phyloP scores from a whole-genome alignment of 208 protist species.

The Borovskyia barvae region DNA sequence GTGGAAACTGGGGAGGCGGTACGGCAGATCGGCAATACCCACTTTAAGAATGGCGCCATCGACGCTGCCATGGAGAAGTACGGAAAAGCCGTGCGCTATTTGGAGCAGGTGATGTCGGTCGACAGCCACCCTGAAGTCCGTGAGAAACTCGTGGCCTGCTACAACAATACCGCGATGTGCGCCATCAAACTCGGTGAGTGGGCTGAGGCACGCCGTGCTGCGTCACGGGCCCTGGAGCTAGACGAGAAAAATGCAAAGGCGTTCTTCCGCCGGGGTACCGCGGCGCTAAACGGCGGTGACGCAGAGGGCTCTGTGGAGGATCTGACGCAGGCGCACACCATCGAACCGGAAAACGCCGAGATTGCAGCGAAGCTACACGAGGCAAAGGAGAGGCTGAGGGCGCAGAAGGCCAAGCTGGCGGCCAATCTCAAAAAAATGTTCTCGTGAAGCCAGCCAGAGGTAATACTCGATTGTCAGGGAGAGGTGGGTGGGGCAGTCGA shows the following conservation, averaged over 20 bases:
- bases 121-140: constrained; percentile 42
- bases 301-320: constrained; percentile 69
- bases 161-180: constrained; percentile 86
- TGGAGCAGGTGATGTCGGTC: constrained; percentile 43
- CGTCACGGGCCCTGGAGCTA: constrained; percentile 58
- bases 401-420: constrained; percentile 78
- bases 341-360: constrained; percentile 78
- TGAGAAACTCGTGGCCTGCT: constrained; percentile 79
- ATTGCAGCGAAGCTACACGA: constrained; percentile 67
- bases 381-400: constrained; percentile 73
- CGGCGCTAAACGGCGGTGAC: constrained; percentile 56
- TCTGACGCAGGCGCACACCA: constrained; percentile 43
- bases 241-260: constrained; percentile 84
- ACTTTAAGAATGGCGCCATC: constrained; percentile 70
- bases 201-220: constrained; percentile 47
- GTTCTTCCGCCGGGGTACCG: constrained; percentile 79
- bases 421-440: constrained; percentile 89
- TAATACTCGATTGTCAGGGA: too few relatives aligned
- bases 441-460: constrained; percentile 22
- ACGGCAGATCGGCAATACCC: constrained; percentile 74
- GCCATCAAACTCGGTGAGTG: constrained; percentile 65
- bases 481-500: too few relatives aligned
- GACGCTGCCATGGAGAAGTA: constrained; percentile 81
- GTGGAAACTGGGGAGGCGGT: constrained; percentile 74
- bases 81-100: constrained; percentile 72